Conservation (phyloP, 129 eudicot species). For the Helianthus tuberosus region DNA sequence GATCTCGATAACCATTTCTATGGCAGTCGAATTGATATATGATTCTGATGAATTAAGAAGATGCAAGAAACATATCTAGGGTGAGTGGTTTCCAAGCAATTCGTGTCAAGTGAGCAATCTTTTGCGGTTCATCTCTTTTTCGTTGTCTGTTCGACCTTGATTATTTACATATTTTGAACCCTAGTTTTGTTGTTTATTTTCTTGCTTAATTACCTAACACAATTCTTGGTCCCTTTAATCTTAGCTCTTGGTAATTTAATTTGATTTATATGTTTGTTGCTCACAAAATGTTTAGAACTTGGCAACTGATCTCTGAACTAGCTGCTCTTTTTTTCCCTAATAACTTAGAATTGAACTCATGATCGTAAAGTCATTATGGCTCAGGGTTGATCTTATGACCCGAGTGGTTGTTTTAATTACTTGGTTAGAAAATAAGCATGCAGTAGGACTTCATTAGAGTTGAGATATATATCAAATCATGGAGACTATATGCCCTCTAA, state of each 20-base stretch:
- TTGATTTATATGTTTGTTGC: neutral
- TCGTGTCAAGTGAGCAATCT: constrained; percentile 51
- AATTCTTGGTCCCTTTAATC: constrained; percentile 2
- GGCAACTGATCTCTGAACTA: no score
- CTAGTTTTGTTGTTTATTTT: neutral
- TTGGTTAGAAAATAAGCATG: neutral
- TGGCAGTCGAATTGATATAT: constrained; percentile 15
- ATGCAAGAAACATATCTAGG: neutral
- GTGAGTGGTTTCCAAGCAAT: constrained; percentile 44
- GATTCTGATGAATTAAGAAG: neutral
- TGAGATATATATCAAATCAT: no score
- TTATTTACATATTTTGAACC: constrained; percentile 17
- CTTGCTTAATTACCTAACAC: neutral
- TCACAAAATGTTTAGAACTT: neutral
- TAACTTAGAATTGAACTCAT: neutral
- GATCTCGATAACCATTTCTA: no score
- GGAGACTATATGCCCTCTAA: no score
- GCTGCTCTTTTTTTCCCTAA: no score
- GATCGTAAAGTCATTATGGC: neutral
- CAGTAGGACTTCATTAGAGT: no score
- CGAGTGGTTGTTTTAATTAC: neutral
- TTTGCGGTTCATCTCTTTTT: constrained; percentile 38
- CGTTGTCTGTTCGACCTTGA: constrained; percentile 61
- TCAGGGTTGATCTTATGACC: neutral
- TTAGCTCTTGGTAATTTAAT: neutral